Evolutionary conservation across 1,284 basidiomycete genomes (phyloP), one percentile per base, ranked within the genome.

Genomic region (Agaricales sp.): DNA sequence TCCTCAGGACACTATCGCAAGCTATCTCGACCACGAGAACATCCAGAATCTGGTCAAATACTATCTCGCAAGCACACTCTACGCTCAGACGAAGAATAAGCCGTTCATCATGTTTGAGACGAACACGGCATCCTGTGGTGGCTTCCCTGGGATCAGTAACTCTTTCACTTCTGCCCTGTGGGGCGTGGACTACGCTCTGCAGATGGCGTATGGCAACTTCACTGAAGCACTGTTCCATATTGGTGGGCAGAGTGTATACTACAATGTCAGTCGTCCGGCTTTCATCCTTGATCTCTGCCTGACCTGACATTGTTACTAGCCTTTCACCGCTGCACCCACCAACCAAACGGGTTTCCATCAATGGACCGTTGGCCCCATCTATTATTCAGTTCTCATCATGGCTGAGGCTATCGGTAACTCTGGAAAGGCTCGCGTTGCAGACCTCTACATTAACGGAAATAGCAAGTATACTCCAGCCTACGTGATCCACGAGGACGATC

Each of bases 51-150:
- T 86, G 18, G 69, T 80, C 20, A 49, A 51, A 0, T 65, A 66
- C 3, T 88, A 84, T 60, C 55, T 78, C 24, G 71, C 71, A 55
- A 70, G 73, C 0, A 67, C 71, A 0, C 52, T 54, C 3, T 65
- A 71, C 38, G 78, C 79, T 1, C 69, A 73, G 51, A 54, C 50
- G 1, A 60, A 61, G 11, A 63, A 63, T 22, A 84, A 83, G 57
- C 73, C 74, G 2, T 64, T 85, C 49, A 52, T 85, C 43, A 84
- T 89, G 82, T 78, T 87, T 54, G 87, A 90, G 64, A 88, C 82
- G 8, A 91, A 91, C 64, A 82, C 85, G 0, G 88, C 84, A 0
- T 82, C 82, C 25, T 91, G 87, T 64, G 84, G 86, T 61, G 89
- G 89, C 6, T 88, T 91, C 60, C 66, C 76, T 1, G 87, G 87